Evolutionary conservation across 805 yeast genomes (phyloP).

Genomic region (Lipomyces yamadae): DNA sequence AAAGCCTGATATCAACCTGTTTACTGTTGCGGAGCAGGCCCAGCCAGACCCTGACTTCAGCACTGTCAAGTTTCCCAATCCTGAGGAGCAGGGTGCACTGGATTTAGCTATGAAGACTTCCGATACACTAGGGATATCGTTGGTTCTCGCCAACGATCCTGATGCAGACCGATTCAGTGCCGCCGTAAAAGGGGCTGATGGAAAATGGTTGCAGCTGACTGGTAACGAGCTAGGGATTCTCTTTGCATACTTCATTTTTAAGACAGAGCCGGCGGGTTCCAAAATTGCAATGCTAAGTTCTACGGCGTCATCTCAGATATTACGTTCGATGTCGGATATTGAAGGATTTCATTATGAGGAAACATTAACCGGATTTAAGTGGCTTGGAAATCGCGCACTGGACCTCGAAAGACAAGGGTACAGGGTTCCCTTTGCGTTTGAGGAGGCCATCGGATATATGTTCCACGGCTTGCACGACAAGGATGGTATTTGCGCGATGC

Average conservation of each 20-base stretch:
- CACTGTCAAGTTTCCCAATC: conserved; percentile 90
- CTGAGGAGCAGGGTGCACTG: conserved; percentile 93
- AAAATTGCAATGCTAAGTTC: conserved; percentile 72
- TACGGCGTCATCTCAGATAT: conserved; percentile 88
- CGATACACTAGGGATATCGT: conserved; percentile 51
- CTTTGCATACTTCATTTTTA: conserved; percentile 66
- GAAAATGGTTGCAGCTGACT: conserved; percentile 75
- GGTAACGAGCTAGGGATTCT: conserved; percentile 91
- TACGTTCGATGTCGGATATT: conserved; percentile 65
- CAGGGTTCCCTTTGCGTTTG: conserved; percentile 85
- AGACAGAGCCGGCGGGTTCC: conserved; percentile 26
- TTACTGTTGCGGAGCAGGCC: conserved; percentile 66
- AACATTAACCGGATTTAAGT: conserved; percentile 93
- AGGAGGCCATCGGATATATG: conserved; percentile 97
- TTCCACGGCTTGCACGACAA: conserved; percentile 83
- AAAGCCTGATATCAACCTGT: conserved; percentile 43
- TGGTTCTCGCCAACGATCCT: conserved; percentile 91
- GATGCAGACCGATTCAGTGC: conserved; percentile 94
- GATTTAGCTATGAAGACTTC: conserved; percentile 71
- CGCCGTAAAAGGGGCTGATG: conserved; percentile 59
- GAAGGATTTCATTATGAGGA: conserved; percentile 71
- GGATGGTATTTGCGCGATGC: conserved; percentile 86
- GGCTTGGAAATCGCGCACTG: conserved; percentile 92
- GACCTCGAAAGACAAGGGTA: conserved; percentile 68
- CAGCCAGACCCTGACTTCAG: conserved; percentile 83